phyloP scores from a whole-genome alignment of 176 grass and related monocot genomes.

The Themeda triandra region DNA sequence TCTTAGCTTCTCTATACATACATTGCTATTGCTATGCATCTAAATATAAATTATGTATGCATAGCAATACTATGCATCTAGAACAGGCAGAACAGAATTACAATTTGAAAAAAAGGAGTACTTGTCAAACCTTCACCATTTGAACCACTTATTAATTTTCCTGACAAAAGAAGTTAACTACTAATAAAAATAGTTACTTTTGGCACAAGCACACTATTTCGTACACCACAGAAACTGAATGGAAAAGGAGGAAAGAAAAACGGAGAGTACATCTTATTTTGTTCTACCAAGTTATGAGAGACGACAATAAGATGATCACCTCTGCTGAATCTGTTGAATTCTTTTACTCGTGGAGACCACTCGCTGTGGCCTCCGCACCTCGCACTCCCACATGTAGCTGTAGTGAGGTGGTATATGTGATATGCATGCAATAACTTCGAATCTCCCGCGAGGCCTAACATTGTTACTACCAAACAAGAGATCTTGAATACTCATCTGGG shows the following conservation, averaged over 20 bases:
- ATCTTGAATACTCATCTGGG: neutral
- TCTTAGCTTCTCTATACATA: too few relatives aligned
- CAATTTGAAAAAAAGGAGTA: too few relatives aligned
- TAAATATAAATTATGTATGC: too few relatives aligned
- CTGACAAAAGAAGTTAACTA: neutral
- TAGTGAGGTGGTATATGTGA: constrained; percentile 24
- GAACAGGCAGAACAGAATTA: too few relatives aligned
- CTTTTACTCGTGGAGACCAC: neutral
- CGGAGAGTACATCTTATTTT: neutral
- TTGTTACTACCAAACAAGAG: neutral
- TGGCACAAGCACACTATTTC: neutral
- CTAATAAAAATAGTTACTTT: neutral
- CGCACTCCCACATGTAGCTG: neutral
- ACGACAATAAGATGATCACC: neutral
- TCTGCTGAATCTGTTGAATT: neutral
- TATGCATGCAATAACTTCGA: neutral
- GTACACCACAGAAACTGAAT: neutral
- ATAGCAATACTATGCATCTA: too few relatives aligned
- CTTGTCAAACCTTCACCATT: too few relatives aligned
- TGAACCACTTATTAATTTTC: neutral
- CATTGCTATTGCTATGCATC: too few relatives aligned
- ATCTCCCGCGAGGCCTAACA: neutral
- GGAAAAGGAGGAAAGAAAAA: neutral
- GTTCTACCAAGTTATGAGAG: neutral
- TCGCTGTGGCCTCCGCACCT: neutral